These are phyloP conservation scores for Conticribra weissflogii DNA, from an alignment of 108 stramenopile genomes.

Conservation along the genomic window DNA sequence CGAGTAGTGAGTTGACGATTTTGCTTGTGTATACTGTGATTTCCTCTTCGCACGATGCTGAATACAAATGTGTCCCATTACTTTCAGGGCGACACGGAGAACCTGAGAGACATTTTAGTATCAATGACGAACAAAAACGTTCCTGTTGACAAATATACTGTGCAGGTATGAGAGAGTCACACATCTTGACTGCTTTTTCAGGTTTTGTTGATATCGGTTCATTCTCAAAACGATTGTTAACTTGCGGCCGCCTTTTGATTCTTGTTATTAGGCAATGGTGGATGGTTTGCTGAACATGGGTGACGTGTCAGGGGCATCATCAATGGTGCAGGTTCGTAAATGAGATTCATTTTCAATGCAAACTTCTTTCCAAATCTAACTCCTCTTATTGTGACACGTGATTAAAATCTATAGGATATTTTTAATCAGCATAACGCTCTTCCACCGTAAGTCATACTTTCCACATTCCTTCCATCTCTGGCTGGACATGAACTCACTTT, in stretches of 20 bases:
- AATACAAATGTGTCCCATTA: background rate
- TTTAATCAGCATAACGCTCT: slow-evolving; percentile 84
- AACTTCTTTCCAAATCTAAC: background rate
- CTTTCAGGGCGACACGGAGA: slow-evolving; percentile 45
- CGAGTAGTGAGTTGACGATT: slow-evolving; percentile 50
- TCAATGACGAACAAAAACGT: slow-evolving; percentile 67
- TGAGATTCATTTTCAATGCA: background rate
- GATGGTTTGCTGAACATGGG: slow-evolving; percentile 78
- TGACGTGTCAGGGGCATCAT: slow-evolving; percentile 66
- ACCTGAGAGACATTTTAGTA: slow-evolving; percentile 65
- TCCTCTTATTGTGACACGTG: background rate
- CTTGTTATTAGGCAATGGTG: slow-evolving; percentile 57
- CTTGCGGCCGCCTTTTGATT: too few species aligned
- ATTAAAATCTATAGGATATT: slow-evolving; percentile 55
- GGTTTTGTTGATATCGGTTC: background rate
- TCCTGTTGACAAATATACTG: slow-evolving; percentile 63
- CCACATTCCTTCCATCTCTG: too few species aligned
- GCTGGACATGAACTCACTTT: too few species aligned
- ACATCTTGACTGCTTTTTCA: background rate
- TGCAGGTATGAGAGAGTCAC: slow-evolving; percentile 26
- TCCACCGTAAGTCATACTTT: slow-evolving; percentile 52
- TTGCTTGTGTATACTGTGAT: slow-evolving; percentile 9
- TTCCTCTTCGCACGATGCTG: background rate
- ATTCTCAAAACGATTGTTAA: too few species aligned
- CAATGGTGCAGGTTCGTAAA: slow-evolving; percentile 29